phyloP scores from a whole-genome alignment of 768 basidiomycete genomes.

The Rhodotorula babjevae region DNA sequence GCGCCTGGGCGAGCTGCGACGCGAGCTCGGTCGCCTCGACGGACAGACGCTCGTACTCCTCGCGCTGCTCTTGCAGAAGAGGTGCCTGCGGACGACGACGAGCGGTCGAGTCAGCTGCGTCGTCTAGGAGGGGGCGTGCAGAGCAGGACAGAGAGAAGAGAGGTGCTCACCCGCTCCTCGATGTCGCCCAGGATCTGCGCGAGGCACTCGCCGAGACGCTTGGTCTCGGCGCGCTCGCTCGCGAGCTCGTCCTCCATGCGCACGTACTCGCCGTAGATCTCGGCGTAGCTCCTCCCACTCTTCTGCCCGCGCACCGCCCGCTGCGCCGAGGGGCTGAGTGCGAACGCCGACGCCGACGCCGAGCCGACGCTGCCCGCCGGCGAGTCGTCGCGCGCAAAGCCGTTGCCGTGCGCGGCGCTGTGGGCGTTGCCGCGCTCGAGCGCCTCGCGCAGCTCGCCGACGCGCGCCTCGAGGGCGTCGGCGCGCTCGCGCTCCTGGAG shows the following conservation, averaged over 20 bases:
- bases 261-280: constrained; percentile 87
- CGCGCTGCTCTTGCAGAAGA: constrained; percentile 78
- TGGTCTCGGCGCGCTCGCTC: constrained; percentile 72
- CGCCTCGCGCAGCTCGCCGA: constrained; percentile 40
- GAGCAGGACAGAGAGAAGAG: neutral
- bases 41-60: constrained; percentile 78
- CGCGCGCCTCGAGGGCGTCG: constrained; percentile 48
- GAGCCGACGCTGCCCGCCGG: constrained; percentile 21
- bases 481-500: constrained; percentile 66
- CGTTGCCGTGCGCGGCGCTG: neutral
- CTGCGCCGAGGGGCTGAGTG: constrained; percentile 79
- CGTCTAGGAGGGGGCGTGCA: neutral
- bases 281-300: constrained; percentile 70
- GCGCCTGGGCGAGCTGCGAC: constrained; percentile 67
- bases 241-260: constrained; percentile 75
- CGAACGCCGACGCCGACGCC: constrained; percentile 49
- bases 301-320: constrained; percentile 76
- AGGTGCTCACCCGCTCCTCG: constrained; percentile 70
- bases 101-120: too few relatives aligned
- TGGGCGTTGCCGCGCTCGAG: constrained; percentile 32
- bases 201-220: constrained; percentile 75
- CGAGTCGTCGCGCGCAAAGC: neutral
- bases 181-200: constrained; percentile 78
- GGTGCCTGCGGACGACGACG: constrained; percentile 61
- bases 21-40: constrained; percentile 75